These are phyloP conservation scores for Pigoraptor vietnamica DNA, from an alignment of 78 protist species.

Conservation along the genomic window DNA sequence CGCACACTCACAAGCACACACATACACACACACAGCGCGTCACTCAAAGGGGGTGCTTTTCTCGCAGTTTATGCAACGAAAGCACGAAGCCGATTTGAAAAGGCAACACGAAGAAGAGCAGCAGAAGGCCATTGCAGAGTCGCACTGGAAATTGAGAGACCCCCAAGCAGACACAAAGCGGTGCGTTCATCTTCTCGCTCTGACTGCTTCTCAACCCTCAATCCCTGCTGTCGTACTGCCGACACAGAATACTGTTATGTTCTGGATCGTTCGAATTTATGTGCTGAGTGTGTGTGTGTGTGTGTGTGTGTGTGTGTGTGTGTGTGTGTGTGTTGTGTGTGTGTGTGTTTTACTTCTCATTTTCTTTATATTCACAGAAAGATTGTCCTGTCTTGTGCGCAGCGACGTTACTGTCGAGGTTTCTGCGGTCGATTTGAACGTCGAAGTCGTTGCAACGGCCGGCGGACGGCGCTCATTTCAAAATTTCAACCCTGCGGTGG, in stretches of 20 bases:
- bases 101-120: not conserved
- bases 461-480: not conserved
- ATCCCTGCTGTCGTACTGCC: too few relatives aligned
- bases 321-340: not conserved
- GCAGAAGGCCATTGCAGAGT: not conserved
- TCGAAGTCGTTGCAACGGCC: not conserved
- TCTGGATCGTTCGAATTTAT: too few relatives aligned
- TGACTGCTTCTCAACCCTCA: too few relatives aligned
- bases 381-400: not conserved
- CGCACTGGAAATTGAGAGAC: not conserved
- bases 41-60: too few relatives aligned
- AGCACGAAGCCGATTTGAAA: not conserved
- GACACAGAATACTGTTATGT: too few relatives aligned
- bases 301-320: too few relatives aligned
- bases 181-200: too few relatives aligned
- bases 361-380: not conserved
- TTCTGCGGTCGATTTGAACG: not conserved
- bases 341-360: not conserved
- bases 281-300: too few relatives aligned
- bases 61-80: not conserved
- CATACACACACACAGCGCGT: too few relatives aligned
- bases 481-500: not conserved
- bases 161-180: not conserved
- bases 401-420: not conserved
- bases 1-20: too few relatives aligned